Base-by-base conservation (phyloP, 306 rosid genomes). In the Benincasa hispida region DNA sequence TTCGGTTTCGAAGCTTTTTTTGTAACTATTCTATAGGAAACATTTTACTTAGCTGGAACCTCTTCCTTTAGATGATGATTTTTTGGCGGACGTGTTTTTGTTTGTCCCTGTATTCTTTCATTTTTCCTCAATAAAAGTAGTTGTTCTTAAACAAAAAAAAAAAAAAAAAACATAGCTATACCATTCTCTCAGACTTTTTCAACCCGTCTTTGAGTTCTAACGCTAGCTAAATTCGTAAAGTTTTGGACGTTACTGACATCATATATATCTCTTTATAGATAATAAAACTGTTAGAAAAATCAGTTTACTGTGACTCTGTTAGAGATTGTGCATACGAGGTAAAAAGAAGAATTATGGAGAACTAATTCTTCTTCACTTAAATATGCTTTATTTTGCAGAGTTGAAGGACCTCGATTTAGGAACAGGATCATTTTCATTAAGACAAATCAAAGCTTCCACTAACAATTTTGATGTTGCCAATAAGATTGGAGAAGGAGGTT, bases 401-500 rank as follows among this genome's bases (percentile, higher is more conserved):
- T 67, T 91, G 22, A 83, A 73, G 35, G 90, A 80, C 28, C 13
- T 87, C 65, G 87, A 89, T 69, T 53, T 88, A n/a, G 83, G 81
- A 86, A 87, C 88, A 6, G 77, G 86, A 25, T 35, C 68, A 62
- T 88, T 84, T 84, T 82, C 87, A 25, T 86, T 88, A 42, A 75
- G 84, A 22, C 89, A 89, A 82, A 79, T 91, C 19, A 86, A 53
- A 84, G 85, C 83, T 53, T 91, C 96, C 56, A 89, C 93, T 10
- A 78, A 70, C 35, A 82, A 91, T 77, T 91, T 91, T 66, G 90
- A 87, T 63, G 37, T 22, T 42, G 54, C 82, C 34, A 75, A 66
- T 58, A 90, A 87, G 81, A 87, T 90, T 41, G 92, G 90, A 9
- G 95, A 88, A 79, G 92, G 95, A 56, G 95, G 88, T 19, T 89